Evolutionary conservation across 257 asterid species (phyloP).

Genomic region (Schizonepeta tenuifolia): DNA sequence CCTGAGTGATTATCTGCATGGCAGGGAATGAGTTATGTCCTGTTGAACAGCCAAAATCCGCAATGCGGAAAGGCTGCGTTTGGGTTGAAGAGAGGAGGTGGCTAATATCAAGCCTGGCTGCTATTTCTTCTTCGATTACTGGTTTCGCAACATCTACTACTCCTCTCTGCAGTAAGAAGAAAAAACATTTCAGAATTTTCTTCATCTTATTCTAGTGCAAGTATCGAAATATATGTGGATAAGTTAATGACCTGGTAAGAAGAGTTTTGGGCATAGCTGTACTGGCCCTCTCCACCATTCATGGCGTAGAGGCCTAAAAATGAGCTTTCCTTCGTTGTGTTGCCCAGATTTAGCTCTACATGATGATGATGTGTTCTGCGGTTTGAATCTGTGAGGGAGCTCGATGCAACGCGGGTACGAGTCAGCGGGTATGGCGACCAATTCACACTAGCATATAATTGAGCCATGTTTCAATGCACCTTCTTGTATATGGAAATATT

Average conservation of each 20-base stretch:
- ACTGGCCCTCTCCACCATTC: slow-evolving; percentile 48
- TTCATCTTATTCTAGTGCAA: not conserved
- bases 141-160: slow-evolving; percentile 39
- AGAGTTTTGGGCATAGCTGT: slow-evolving; percentile 53
- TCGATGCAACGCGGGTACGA: slow-evolving; percentile 16
- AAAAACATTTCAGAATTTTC: slow-evolving; percentile 10
- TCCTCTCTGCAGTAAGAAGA: slow-evolving; percentile 41
- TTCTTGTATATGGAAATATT: not conserved
- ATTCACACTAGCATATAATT: slow-evolving; percentile 24
- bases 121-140: slow-evolving; percentile 40
- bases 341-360: slow-evolving; percentile 15
- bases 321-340: slow-evolving; percentile 24
- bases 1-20: slow-evolving; percentile 43
- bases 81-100: slow-evolving; percentile 24
- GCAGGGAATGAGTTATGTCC: slow-evolving; percentile 58
- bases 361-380: slow-evolving; percentile 18
- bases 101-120: slow-evolving; percentile 28
- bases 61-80: slow-evolving; percentile 33
- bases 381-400: slow-evolving; percentile 5
- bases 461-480: slow-evolving; percentile 30
- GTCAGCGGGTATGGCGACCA: slow-evolving; percentile 17
- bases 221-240: not conserved
- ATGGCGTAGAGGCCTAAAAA: slow-evolving; percentile 41
- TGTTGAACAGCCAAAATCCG: slow-evolving; percentile 60
- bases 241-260: slow-evolving; percentile 47